phyloP scores from a whole-genome alignment of 1,284 basidiomycete genomes.

The Rhizoctonia solani region DNA sequence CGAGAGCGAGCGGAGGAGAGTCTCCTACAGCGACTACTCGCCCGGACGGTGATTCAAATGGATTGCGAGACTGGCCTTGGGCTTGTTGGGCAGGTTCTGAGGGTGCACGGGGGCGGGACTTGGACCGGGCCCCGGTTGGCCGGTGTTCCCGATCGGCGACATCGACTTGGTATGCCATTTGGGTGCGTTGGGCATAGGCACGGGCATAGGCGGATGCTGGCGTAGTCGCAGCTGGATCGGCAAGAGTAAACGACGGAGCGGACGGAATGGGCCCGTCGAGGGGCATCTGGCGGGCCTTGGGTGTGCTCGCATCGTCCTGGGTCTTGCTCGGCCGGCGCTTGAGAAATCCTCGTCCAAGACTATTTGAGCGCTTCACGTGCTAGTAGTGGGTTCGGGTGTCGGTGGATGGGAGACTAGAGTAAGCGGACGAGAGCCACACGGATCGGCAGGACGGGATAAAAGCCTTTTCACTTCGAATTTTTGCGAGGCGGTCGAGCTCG shows the following conservation, averaged over 20 bases:
- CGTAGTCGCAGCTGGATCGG: not conserved
- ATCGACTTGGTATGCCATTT: too few relatives aligned
- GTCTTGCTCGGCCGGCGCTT: slow-evolving; percentile 10
- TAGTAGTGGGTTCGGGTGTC: too few relatives aligned
- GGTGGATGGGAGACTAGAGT: too few relatives aligned
- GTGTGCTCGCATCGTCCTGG: not conserved
- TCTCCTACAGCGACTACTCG: too few relatives aligned
- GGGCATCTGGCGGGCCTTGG: not conserved
- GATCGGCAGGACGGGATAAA: slow-evolving; percentile 28
- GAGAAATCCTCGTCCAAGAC: not conserved
- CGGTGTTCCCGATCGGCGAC: too few relatives aligned
- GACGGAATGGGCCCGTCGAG: not conserved
- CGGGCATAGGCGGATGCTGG: slow-evolving; percentile 29
- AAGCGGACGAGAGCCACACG: not conserved
- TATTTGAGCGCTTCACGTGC: not conserved
- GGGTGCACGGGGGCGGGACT: too few relatives aligned
- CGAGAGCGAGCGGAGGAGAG: too few relatives aligned
- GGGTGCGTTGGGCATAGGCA: slow-evolving; percentile 28
- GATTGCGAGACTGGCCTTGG: not conserved
- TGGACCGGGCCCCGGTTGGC: not conserved
- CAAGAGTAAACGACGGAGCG: not conserved
- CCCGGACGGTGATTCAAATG: too few relatives aligned
- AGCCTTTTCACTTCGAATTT: slow-evolving; percentile 36
- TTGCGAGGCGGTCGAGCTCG: slow-evolving; percentile 30
- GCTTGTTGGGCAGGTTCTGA: too few relatives aligned